phyloP scores from a whole-genome alignment of 2,329 filamentous ascomycete species.

The Scedosporium apiospermum region DNA sequence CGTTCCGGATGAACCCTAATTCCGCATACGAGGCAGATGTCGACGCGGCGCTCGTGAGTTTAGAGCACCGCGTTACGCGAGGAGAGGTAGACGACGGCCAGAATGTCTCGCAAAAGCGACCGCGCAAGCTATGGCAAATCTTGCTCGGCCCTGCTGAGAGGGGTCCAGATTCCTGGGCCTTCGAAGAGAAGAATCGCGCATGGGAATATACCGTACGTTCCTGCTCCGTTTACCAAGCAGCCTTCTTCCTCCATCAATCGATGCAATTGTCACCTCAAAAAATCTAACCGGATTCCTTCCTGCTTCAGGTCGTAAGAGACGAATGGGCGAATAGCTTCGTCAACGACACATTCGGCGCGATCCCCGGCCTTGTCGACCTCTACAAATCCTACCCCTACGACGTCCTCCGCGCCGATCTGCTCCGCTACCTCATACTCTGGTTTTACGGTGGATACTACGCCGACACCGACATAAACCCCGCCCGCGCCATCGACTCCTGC shows the following conservation, averaged over 20 bases:
- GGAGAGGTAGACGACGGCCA: background rate
- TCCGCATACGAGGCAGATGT: background rate
- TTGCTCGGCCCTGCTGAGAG: background rate
- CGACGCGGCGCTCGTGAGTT: background rate
- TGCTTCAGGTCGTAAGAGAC: background rate
- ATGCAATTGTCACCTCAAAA: background rate
- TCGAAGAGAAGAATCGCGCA: background rate
- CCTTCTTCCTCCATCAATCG: background rate
- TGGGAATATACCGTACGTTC: background rate
- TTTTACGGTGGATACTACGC: conserved; percentile 1
- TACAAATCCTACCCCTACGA: background rate
- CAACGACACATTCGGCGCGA: background rate
- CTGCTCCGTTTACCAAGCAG: background rate
- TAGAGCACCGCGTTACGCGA: background rate
- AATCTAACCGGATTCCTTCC: background rate
- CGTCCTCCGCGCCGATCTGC: conserved; percentile 2
- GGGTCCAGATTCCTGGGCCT: background rate
- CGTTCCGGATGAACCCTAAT: background rate
- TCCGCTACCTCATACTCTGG: background rate
- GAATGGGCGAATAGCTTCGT: background rate
- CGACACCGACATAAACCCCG: background rate
- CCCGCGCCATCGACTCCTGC: background rate
- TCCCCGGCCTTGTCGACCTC: background rate
- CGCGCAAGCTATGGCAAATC: background rate
- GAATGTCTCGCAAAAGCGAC: background rate